Percentiles rank a stretch among this genome's conserved stretches.
Evolutionary conservation across 225 moss, liverwort and hornwort genomes (phyloP).

Genomic region (Marchantia paleacea): DNA sequence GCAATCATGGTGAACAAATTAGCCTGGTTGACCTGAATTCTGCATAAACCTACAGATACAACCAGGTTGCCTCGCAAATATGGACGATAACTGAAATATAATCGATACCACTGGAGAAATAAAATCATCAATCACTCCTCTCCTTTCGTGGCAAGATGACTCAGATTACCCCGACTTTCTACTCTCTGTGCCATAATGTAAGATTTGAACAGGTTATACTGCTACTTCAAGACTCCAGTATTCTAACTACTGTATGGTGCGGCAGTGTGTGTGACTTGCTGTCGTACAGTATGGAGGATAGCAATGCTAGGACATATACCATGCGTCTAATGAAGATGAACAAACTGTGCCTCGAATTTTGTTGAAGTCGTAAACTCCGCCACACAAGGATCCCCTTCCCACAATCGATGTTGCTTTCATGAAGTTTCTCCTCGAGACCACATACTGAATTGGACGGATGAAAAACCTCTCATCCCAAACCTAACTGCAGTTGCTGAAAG

Average conservation of each 20-base stretch:
- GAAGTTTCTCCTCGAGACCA: constrained; percentile 3
- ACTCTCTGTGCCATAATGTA: neutral
- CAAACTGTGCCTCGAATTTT: constrained; percentile 17
- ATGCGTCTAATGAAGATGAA: constrained; percentile 26
- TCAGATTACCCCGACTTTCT: neutral
- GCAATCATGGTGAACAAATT: neutral
- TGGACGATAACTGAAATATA: neutral
- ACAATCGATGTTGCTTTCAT: constrained; percentile 9
- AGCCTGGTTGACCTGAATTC: neutral
- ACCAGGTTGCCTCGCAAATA: neutral
- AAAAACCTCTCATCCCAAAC: constrained; percentile 17
- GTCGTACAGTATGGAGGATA: constrained; percentile 1
- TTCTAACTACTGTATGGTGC: neutral
- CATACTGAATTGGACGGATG: neutral
- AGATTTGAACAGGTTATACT: neutral
- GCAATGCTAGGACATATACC: constrained; percentile 24
- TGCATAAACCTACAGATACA: neutral
- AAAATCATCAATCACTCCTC: neutral
- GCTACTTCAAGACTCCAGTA: neutral
- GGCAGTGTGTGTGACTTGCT: neutral
- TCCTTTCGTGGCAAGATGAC: neutral
- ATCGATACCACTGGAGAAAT: neutral
- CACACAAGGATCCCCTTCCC: constrained; percentile 3
- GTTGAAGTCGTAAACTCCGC: constrained; percentile 24
- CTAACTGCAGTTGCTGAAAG: constrained; percentile 22